Evolutionary conservation across 2,329 filamentous ascomycete genomes (phyloP).

Genomic region (Aschersonia sp.): DNA sequence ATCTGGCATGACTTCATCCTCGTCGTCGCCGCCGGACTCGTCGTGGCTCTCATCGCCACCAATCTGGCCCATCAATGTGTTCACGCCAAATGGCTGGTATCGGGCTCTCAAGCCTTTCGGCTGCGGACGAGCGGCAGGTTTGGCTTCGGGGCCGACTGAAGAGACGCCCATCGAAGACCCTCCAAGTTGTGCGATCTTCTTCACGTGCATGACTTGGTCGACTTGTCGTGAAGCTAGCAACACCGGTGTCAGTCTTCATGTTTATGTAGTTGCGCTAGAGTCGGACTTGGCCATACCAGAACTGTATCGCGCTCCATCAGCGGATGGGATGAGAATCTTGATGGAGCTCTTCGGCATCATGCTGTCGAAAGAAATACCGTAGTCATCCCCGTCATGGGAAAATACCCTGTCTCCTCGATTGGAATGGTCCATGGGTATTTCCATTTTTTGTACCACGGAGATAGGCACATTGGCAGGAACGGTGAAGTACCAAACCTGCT

Average conservation of each 20-base stretch:
- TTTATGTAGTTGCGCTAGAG: no score
- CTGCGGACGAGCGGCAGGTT: slow-evolving; percentile 44
- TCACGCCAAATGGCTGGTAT: slow-evolving; percentile 50
- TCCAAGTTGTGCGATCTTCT: slow-evolving; percentile 44
- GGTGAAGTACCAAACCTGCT: slow-evolving; percentile 71
- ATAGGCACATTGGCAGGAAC: slow-evolving; percentile 57
- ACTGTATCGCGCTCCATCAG: slow-evolving; percentile 37
- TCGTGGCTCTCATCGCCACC: slow-evolving; percentile 17
- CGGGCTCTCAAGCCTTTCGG: slow-evolving; percentile 53
- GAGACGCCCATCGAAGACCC: slow-evolving; percentile 12
- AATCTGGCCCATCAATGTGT: slow-evolving; percentile 19
- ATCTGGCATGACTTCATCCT: slow-evolving; percentile 28
- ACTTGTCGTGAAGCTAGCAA: slow-evolving; percentile 24
- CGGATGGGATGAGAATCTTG: slow-evolving; percentile 45
- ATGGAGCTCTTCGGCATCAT: slow-evolving; percentile 34
- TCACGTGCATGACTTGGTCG: slow-evolving; percentile 48
- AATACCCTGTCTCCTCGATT: slow-evolving; percentile 38
- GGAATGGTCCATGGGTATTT: slow-evolving; percentile 42
- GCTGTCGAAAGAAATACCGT: slow-evolving; percentile 41
- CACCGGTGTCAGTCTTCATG: background rate
- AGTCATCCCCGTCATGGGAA: slow-evolving; percentile 48
- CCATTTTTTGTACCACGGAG: slow-evolving; percentile 47
- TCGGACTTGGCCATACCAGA: slow-evolving; percentile 25
- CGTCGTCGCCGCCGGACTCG: slow-evolving; percentile 23
- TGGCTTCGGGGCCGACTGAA: slow-evolving; percentile 26